Percentiles rank a stretch among this genome's conserved stretches.
Conservation (phyloP, 2,329 filamentous ascomycete species). For the Scytalidium lignicola region DNA sequence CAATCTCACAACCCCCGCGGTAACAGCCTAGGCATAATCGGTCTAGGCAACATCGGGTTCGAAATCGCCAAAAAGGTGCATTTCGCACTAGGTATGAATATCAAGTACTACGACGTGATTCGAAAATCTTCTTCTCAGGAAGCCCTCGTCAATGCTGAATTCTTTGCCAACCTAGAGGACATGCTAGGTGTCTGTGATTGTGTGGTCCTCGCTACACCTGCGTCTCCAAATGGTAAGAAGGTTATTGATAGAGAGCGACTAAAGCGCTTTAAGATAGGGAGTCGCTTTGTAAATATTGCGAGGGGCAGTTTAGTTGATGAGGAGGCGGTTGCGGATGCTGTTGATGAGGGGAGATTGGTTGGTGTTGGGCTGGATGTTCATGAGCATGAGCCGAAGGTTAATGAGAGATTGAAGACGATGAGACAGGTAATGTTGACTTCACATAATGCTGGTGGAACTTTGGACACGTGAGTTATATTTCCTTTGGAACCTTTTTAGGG, state of each 20-base stretch:
- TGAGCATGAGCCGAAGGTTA: constrained; percentile 47
- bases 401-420: constrained; percentile 20
- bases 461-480: constrained; percentile 43
- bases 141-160: constrained; percentile 44
- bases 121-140: constrained; percentile 31
- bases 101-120: constrained; percentile 57
- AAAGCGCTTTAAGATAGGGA: constrained; percentile 45
- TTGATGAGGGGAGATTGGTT: constrained; percentile 45
- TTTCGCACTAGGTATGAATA: constrained; percentile 59
- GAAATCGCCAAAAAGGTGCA: constrained; percentile 54
- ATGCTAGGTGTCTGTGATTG: constrained; percentile 53
- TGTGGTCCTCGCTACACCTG: constrained; percentile 56
- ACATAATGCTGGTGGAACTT: constrained; percentile 62
- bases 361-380: constrained; percentile 61
- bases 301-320: constrained; percentile 62
- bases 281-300: constrained; percentile 61
- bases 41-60: constrained; percentile 62
- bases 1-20: constrained; percentile 59
- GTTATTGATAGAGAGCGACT: constrained; percentile 47
- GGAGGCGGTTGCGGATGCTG: constrained; percentile 53
- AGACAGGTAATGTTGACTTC: constrained; percentile 50
- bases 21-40: constrained; percentile 60
- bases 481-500: constrained; percentile 30
- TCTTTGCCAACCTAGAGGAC: constrained; percentile 44
- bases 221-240: constrained; percentile 37